These are phyloP conservation scores for Diaporthe nobilis DNA, from an alignment of 2,329 filamentous ascomycete species.

Conservation along the genomic window DNA sequence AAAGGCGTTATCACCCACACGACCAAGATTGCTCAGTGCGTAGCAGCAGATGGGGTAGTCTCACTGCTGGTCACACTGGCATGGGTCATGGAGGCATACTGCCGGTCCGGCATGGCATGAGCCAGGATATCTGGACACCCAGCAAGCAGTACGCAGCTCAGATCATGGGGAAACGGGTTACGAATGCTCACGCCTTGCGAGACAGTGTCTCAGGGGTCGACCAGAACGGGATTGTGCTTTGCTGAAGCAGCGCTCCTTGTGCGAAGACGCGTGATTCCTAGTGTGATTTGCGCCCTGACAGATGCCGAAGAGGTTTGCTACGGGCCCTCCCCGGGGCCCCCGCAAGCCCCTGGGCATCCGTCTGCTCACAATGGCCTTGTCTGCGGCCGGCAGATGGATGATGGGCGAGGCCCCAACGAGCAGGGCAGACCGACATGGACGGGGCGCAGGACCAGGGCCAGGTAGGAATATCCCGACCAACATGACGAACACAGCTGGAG, in stretches of 20 bases:
- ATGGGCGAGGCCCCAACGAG: not conserved
- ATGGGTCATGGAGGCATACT: conserved; percentile 24
- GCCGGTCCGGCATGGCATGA: conserved; percentile 25
- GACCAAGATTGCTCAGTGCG: conserved; percentile 32
- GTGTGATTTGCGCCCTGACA: conserved; percentile 39
- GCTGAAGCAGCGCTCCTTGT: conserved; percentile 38
- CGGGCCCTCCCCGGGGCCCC: conserved; percentile 32
- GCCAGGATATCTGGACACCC: conserved; percentile 8
- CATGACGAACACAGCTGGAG: conserved; percentile 9
- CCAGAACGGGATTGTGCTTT: conserved; percentile 35
- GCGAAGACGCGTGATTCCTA: conserved; percentile 39
- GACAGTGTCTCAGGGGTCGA: conserved; percentile 39
- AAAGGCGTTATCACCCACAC: conserved; percentile 33
- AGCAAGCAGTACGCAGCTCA: conserved; percentile 11
- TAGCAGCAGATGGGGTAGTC: conserved; percentile 34
- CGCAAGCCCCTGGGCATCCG: conserved; percentile 29
- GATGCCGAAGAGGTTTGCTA: conserved; percentile 41
- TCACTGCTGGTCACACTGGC: conserved; percentile 37
- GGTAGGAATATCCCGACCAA: conserved; percentile 22
- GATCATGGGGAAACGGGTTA: conserved; percentile 4
- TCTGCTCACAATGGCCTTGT: conserved; percentile 24
- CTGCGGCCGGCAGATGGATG: conserved; percentile 37
- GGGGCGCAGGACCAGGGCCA: conserved; percentile 20
- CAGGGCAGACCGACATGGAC: conserved; percentile 16
- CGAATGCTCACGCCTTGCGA: conserved; percentile 35